These are phyloP conservation scores for Talaromyces marneffei DNA, from an alignment of 2,329 filamentous ascomycete genomes.

Conservation along the genomic window DNA sequence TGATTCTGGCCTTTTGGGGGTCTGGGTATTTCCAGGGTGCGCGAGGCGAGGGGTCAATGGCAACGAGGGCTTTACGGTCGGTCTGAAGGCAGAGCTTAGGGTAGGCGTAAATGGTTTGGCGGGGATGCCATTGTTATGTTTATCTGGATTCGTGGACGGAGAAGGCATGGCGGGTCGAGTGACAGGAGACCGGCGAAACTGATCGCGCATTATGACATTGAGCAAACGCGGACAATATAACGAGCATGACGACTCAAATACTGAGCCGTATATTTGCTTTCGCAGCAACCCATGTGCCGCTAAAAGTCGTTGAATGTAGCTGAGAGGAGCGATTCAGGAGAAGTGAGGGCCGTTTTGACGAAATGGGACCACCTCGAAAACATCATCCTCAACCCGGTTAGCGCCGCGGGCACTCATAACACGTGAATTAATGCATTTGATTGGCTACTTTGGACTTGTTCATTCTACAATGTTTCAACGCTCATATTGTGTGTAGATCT, in stretches of 20 bases:
- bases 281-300: neutral
- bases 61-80: conserved; percentile 41
- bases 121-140: conserved; percentile 47
- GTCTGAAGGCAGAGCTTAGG: conserved; percentile 58
- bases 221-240: conserved; percentile 23
- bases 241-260: conserved; percentile 34
- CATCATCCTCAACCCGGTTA: conserved; percentile 14
- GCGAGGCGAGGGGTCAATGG: conserved; percentile 58
- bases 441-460: neutral
- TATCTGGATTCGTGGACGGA: conserved; percentile 47
- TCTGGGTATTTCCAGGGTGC: conserved; percentile 29
- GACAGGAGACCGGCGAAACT: conserved; percentile 25
- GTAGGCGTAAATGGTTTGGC: conserved; percentile 61
- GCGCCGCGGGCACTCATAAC: conserved; percentile 2
- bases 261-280: neutral
- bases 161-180: conserved; percentile 24
- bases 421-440: conserved; percentile 1
- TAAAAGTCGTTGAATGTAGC: neutral
- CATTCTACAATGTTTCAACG: too few species aligned
- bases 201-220: conserved; percentile 46
- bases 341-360: neutral
- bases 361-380: conserved; percentile 10
- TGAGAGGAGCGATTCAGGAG: neutral
- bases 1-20: conserved; percentile 29
- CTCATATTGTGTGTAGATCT: too few species aligned